A percentile compares a stretch with the other conserved stretches of the same genome.
Evolutionary conservation across 345 rosid species (phyloP).

Genomic region (Sonneratia caseolaris): DNA sequence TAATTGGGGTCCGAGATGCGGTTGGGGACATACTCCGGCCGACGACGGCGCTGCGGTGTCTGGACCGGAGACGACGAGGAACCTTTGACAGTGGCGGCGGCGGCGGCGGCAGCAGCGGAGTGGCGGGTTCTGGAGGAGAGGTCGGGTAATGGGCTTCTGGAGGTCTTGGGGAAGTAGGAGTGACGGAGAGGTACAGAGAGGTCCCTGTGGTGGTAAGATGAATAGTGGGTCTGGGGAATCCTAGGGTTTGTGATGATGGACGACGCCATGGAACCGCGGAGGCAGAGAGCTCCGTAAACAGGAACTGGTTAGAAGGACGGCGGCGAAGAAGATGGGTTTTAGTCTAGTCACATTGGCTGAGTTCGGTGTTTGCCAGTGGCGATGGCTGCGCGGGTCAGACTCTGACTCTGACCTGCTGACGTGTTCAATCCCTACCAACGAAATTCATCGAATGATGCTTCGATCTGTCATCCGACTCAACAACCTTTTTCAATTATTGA

Average conservation of each 20-base stretch:
- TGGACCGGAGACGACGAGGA: slow-evolving; percentile 9
- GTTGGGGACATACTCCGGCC: slow-evolving; percentile 63
- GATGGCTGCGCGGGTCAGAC: too few species aligned
- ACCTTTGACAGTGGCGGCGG: slow-evolving; percentile 3
- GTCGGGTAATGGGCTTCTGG: not conserved
- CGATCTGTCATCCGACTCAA: too few species aligned
- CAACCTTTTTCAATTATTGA: too few species aligned
- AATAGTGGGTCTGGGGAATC: not conserved
- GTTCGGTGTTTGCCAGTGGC: too few species aligned
- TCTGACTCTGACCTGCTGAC: too few species aligned
- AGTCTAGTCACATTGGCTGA: too few species aligned
- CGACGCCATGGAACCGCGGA: slow-evolving; percentile 1
- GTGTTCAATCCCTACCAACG: too few species aligned
- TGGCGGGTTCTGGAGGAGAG: not conserved
- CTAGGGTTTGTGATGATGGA: slow-evolving; percentile 2
- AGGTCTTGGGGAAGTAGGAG: not conserved
- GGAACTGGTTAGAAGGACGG: too few species aligned
- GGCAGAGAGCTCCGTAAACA: too few species aligned
- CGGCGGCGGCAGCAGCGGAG: not conserved
- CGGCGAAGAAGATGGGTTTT: too few species aligned
- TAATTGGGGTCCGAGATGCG: slow-evolving; percentile 63
- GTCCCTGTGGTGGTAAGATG: not conserved
- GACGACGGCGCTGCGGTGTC: slow-evolving; percentile 12
- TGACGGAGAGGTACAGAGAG: not conserved
- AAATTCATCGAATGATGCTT: too few species aligned